Base-by-base conservation (phyloP, 176 grass and related monocot species). In the Phoenix roebelenii region DNA sequence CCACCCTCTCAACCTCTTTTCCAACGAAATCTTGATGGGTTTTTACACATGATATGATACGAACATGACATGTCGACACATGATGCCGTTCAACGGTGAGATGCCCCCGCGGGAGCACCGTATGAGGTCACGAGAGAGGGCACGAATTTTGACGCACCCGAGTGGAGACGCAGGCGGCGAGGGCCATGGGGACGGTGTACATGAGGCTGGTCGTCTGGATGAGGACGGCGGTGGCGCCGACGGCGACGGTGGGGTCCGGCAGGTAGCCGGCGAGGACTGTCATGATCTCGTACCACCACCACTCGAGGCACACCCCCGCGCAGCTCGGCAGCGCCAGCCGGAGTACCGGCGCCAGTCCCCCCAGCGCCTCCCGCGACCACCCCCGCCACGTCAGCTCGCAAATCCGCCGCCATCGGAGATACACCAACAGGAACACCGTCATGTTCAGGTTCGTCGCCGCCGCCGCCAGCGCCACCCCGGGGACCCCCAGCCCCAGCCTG, bases 241-340 rank as follows among this genome's bases (percentile, higher is more conserved):
- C 93, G 7, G 93, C 84, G 3, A 84, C 77, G 48, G 87, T 68
- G 30, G 93, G 93, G 63, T 97, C 65, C 0, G 79, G 79, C 59
- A 97, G 76, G 81, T 97, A 97, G 0, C 93, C 93, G 15, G 93
- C 81, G 15, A 97, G 85, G n/a, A 97, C 87, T 14, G 93, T 97
- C 72, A 97, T 71, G 1, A 97, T 89, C 87, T 97, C 93, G 64
- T 97, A 97, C 93, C 93, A 97, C 93, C 93, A 97, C 93, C 93
- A 97, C 74, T 97, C 93, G 68, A 97, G 81, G 74, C 93, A 97
- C n/a, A 97, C 93, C 50, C 93, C 39, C 17, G 76, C 66, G 79
- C 93, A 97, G 73, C 93, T 97, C 0, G 93, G 84, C 55, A 97
- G 78, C 16, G 93, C 87, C 17, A 97, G 87, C 44, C 81, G 77